Evolutionary conservation across 768 basidiomycete species (phyloP), one percentile per base, ranked within the genome.

Genomic region (Termitomyces eurrhizus): DNA sequence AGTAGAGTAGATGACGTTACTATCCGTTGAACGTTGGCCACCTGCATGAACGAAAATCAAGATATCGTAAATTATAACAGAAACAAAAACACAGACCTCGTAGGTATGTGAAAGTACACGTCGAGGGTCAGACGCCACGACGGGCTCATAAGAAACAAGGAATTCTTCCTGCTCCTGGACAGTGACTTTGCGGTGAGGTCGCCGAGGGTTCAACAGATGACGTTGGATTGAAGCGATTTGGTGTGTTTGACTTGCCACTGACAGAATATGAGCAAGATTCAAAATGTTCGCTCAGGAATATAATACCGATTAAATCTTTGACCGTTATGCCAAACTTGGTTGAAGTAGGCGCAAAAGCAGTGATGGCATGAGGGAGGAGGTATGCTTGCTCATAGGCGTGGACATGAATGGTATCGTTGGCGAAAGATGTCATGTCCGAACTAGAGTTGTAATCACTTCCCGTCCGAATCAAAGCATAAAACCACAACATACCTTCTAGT

Each of bases 271-370:
- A 42, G 18, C 55, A n/a, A 53, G 14, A 7, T 37, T 44, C 29
- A 21, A 32, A 26, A 37, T 0, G 3, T 14, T 24, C 21, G 37
- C 8, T 57, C 26, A 45, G 32, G 50, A 32, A 78, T 85, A 21
- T 62, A 95, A 21, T 62, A 95, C 95, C 83, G 52, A 98, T 86
- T 32, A 98, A 74, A 67, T 97, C 92, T 69, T 92, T 94, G 54
- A 82, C 81, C 0, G 92, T 84, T 62, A 98, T 92, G 0, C 96
- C 95, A 63, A 88, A 93, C 72, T 90, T 92, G 0, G 95, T 97
- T 18, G 80, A 81, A 0, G 96, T 96, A 8, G 87, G 80, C 0
- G 86, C 73, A 24, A 98, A 70, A 4, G 91, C 84, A 7, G 83
- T 85, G 36, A 96, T 78, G 3, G 78, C 87, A 58, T 83, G 75